A percentile compares a stretch with the other conserved stretches of the same genome.
These are phyloP conservation scores for Amanita pallidorosea DNA, from an alignment of 768 basidiomycete species.

Conservation along the genomic window DNA sequence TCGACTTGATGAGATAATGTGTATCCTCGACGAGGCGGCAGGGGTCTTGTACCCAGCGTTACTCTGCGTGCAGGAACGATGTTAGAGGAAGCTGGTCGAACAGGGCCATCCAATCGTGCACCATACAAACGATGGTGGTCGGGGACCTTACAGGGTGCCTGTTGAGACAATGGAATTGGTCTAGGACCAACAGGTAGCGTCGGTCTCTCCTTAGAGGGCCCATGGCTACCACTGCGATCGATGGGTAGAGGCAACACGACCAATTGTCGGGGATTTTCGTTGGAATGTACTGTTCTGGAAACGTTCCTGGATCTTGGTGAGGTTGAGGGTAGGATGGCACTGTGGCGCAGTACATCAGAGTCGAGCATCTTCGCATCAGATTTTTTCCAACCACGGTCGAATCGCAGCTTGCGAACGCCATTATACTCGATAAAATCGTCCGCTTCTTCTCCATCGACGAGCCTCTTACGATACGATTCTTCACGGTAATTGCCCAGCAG, in stretches of 20 bases:
- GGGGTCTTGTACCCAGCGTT: slow-evolving; percentile 17
- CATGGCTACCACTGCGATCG: slow-evolving; percentile 9
- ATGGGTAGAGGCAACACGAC: slow-evolving; percentile 9
- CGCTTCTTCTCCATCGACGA: slow-evolving; percentile 29
- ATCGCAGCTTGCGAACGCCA: slow-evolving; percentile 18
- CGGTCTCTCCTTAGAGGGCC: slow-evolving; percentile 27
- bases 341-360: neutral
- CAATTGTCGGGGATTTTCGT: neutral
- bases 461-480: slow-evolving; percentile 30
- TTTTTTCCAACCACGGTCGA: slow-evolving; percentile 29
- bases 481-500: slow-evolving; percentile 71
- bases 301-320: neutral
- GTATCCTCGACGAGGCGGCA: slow-evolving; percentile 25
- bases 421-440: slow-evolving; percentile 22
- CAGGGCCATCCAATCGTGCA: neutral
- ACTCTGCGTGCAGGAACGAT: slow-evolving; percentile 7
- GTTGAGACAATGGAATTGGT: slow-evolving; percentile 15
- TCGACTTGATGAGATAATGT: slow-evolving; percentile 17
- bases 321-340: neutral
- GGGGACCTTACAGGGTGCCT: slow-evolving; percentile 8
- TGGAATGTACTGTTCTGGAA: neutral
- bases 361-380: neutral
- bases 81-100: slow-evolving; percentile 15
- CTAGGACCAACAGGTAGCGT: slow-evolving; percentile 45
- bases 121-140: neutral